These are phyloP conservation scores for Microsporum canis DNA, from an alignment of 2,329 filamentous ascomycete genomes.

Conservation along the genomic window DNA sequence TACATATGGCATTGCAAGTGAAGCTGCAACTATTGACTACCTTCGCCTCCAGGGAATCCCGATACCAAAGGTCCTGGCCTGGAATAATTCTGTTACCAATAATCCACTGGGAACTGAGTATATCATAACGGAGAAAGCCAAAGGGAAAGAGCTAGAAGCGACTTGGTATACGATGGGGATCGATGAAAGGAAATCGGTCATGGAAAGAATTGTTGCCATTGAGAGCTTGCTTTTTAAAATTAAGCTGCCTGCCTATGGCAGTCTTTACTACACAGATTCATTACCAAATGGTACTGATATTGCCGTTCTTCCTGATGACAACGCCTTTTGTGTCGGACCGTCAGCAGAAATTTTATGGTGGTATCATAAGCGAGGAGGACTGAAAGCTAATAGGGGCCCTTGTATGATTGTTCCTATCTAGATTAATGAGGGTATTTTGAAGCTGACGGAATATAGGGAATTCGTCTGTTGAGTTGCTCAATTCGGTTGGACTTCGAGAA, in stretches of 20 bases:
- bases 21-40: slow-evolving; percentile 27
- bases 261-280: slow-evolving; percentile 13
- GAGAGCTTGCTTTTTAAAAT: slow-evolving; percentile 17
- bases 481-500: slow-evolving; percentile 10
- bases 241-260: slow-evolving; percentile 15
- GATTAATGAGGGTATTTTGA: neutral
- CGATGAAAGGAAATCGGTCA: slow-evolving; percentile 16
- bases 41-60: slow-evolving; percentile 20
- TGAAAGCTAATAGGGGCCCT: slow-evolving; percentile 13
- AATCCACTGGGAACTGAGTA: slow-evolving; percentile 23
- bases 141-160: slow-evolving; percentile 16
- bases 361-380: slow-evolving; percentile 9
- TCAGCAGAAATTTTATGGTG: slow-evolving; percentile 14
- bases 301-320: neutral
- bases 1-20: slow-evolving; percentile 21
- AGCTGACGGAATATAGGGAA: slow-evolving; percentile 9
- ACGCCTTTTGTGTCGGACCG: slow-evolving; percentile 15
- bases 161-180: slow-evolving; percentile 16
- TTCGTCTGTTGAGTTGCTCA: slow-evolving; percentile 7
- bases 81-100: slow-evolving; percentile 9
- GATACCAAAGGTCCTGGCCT: slow-evolving; percentile 19
- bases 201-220: slow-evolving; percentile 13
- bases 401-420: slow-evolving; percentile 12
- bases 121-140: slow-evolving; percentile 24
- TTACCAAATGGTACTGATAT: slow-evolving; percentile 1